These are phyloP conservation scores for Phytophthora macrochlamydospora DNA, from an alignment of 352 stramenopile species.

Conservation along the genomic window DNA sequence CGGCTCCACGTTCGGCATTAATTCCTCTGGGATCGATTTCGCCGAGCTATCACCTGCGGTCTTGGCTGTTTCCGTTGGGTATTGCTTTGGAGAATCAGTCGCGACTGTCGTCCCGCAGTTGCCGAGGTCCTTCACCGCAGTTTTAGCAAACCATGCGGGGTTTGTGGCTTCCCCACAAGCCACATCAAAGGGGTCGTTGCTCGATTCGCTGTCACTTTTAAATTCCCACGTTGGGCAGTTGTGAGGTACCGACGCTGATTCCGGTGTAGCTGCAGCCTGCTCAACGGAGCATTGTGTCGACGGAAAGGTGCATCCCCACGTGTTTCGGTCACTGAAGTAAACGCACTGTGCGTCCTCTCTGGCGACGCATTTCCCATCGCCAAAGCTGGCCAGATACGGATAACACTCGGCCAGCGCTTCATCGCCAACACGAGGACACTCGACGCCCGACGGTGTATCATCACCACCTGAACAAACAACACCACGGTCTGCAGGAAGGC, in stretches of 20 bases:
- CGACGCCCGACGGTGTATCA: conserved; percentile 19
- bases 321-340: conserved; percentile 22
- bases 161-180: conserved; percentile 12
- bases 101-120: conserved; percentile 18
- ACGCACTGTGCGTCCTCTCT: conserved; percentile 46
- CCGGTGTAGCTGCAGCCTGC: conserved; percentile 1
- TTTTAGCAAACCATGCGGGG: conserved; percentile 44
- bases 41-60: conserved; percentile 11
- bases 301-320: conserved; percentile 52
- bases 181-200: conserved; percentile 17
- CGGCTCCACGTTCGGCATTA: neutral
- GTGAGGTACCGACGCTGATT: neutral
- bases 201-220: conserved; percentile 12
- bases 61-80: conserved; percentile 7
- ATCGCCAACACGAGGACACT: conserved; percentile 39
- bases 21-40: neutral
- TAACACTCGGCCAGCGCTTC: conserved; percentile 37
- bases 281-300: conserved; percentile 27
- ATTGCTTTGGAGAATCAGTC: conserved; percentile 4
- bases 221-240: conserved; percentile 39
- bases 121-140: conserved; percentile 18
- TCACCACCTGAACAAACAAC: conserved; percentile 38
- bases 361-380: conserved; percentile 28
- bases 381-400: conserved; percentile 37
- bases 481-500: conserved; percentile 28